Evolutionary conservation across 2,329 filamentous ascomycete species (phyloP), one percentile per base, ranked within the genome.

Genomic region (Neoarthrinium moseri): DNA sequence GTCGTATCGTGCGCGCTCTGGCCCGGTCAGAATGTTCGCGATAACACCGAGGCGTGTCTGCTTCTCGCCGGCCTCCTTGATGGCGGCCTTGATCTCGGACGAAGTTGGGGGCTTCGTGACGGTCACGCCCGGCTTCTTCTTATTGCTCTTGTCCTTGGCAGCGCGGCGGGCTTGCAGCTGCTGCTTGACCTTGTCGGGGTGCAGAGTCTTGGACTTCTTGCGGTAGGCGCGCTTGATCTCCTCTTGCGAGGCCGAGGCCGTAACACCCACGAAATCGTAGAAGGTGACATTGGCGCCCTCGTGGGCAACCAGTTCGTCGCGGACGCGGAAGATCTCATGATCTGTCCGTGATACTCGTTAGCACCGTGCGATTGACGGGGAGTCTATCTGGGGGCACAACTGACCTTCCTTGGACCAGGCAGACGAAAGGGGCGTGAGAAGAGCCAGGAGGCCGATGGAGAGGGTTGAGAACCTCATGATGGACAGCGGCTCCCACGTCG

Each of bases 181-280:
- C 68, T 91, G 89, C 68, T 87, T 89, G 59, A 92, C 91, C 75
- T 97, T 99, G 81, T 99, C 94, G 1, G 94, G 94, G 67, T 99
- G 94, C 38, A 96, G 76, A 43, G 81, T 76, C 53, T 85, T 81
- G 36, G 91, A 87, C 70, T 86, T 90, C 72, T 91, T 91, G 73
- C 89, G 89, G 77, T 95, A 96, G 58, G 91, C 91, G 69, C 94
- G 95, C 74, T 86, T 91, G 71, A 99, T 87, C 51, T 96, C 89
- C 52, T 96, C 90, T 55, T 89, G 84, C 57, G 78, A 86, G 50
- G 91, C 92, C 48, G 77, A 78, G 49, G 83, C 74, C 41, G 78
- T 74, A 54, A 96, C 80, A 60, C 86, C 91, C 52, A 99, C 76
- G 70, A 96, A 94, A 64, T 95, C 86, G 80, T 99, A 99, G 71